Evolutionary conservation across 352 stramenopile genomes (phyloP), one percentile per base, ranked within the genome.

Genomic region (Globisporangium canariense): DNA sequence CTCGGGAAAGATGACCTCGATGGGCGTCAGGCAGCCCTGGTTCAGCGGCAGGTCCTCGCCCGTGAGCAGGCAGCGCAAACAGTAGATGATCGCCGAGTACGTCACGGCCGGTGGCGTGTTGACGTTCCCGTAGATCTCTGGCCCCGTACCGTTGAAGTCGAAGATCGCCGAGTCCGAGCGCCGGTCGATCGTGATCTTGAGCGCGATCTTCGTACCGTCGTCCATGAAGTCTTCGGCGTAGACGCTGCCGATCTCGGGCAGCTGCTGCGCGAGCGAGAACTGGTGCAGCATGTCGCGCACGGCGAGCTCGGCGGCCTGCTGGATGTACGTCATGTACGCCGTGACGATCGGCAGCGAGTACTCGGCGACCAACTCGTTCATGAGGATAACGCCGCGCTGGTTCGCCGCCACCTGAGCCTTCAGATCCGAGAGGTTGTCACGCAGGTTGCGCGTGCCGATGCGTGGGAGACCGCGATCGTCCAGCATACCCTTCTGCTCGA

Each of bases 71-170:
- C 95, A 99, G 3, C 97, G 92, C 7, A 99, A 73, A 51, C 93
- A 98, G 83, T 99, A 99, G 68, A 99, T 99, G 64, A 99, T 98
- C 28, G 98, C 97, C 30, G 95, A 99, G 65, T 98, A 98, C 20
- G 97, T 99, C 25, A 99, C 97, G 0, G 98, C 97, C 10, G 97
- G 97, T 16, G 98, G 98, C 1, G 97, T 98, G 74, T 99, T 99
- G 28, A 98, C 83, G 71, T 99, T 99, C 22, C 96, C 97, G 58
- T 97, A 94, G 8, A 99, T 97, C 76, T 99, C 96, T 3, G 93
- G 89, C 1, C 96, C 97, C 28, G 97, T 99, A 49, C 97, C 97
- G 47, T 83, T 91, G 77, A 99, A 99, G 75, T 99, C 97, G 68
- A 99, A 99, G 6, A 90, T 80, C 1, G 97, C 97, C 46, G 83